Evolutionary conservation across 2,329 filamentous ascomycete species (phyloP), one percentile per base, ranked within the genome.

Genomic region (Balansia obtecta): DNA sequence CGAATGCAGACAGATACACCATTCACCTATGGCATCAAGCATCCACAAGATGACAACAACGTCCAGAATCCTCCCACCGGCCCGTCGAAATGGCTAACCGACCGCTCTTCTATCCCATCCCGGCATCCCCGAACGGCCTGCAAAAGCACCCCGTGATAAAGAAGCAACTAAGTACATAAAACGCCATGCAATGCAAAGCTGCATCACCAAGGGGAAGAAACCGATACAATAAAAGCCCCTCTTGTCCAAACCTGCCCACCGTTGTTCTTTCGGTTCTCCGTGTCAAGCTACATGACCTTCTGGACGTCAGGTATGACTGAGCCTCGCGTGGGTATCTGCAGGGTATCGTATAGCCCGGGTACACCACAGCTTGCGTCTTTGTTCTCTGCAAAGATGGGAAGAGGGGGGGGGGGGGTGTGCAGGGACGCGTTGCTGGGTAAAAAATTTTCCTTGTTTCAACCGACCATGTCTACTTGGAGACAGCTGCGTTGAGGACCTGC

Each of bases 401-500:
- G n/a, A n/a, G n/a, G n/a, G n/a, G n/a, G n/a, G n/a, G n/a, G n/a
- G n/a, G n/a, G n/a, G n/a, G n/a, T n/a, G n/a, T 27, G 27, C 27
- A 27, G 27, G 7, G 27, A 27, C 8, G 27, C 1, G 27, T 27
- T 8, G 27, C 27, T 27, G 7, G 27, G 27, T 8, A 27, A 27
- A 5, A n/a, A n/a, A n/a, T n/a, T 6, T 27, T 8, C 7, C 27
- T 27, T 27, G 4, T 27, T 27, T 27, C 27, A 7, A 7, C 27
- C 4, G 7, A 27, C 7, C 4, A 27, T 27, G 7, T 53, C 57
- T 75, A 76, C 65, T 76, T 75, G 54, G 75, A 74, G 52, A 82
- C 73, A 48, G 78, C 78, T n/a, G 78, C 75, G 58, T 73, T 95
- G 60, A 98, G 77, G 48, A 98, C 93, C 68, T 97, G 93, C 57